Evolutionary conservation across 345 rosid genomes (phyloP).

Genomic region (Turritis glabra): DNA sequence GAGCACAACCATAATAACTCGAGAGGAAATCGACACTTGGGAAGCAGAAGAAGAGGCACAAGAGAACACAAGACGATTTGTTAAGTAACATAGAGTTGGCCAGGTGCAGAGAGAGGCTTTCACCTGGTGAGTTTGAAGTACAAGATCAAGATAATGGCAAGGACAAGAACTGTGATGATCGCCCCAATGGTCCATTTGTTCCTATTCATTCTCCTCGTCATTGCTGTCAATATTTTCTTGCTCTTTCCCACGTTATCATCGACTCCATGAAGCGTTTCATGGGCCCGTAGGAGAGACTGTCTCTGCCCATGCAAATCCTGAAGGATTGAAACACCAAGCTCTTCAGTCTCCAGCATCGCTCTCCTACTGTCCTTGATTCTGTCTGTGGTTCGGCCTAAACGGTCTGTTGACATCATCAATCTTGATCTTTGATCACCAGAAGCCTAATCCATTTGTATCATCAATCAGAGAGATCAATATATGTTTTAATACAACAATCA

Average conservation of each 20-base stretch:
- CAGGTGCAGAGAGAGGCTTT: not conserved
- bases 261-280: conserved; percentile 85
- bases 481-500: not conserved
- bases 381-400: conserved; percentile 58
- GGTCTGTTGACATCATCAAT: conserved; percentile 66
- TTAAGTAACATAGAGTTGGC: conserved; percentile 4
- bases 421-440: conserved; percentile 89
- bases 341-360: conserved; percentile 91
- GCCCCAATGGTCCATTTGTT: conserved; percentile 80
- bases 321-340: conserved; percentile 93
- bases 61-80: not conserved
- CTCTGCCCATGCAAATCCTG: conserved; percentile 86
- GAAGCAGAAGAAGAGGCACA: not conserved
- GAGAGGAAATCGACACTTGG: not conserved
- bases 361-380: conserved; percentile 78
- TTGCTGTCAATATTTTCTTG: conserved; percentile 65
- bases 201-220: conserved; percentile 73
- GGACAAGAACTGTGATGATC: conserved; percentile 53
- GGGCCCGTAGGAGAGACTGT: conserved; percentile 71
- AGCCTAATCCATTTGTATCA: conserved; percentile 45
- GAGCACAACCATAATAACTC: not conserved
- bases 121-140: conserved; percentile 72
- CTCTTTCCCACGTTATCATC: conserved; percentile 82
- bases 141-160: conserved; percentile 57
- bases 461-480: not conserved